Evolutionary conservation across 2,329 filamentous ascomycete genomes (phyloP).

Genomic region (Claviceps digitariae): DNA sequence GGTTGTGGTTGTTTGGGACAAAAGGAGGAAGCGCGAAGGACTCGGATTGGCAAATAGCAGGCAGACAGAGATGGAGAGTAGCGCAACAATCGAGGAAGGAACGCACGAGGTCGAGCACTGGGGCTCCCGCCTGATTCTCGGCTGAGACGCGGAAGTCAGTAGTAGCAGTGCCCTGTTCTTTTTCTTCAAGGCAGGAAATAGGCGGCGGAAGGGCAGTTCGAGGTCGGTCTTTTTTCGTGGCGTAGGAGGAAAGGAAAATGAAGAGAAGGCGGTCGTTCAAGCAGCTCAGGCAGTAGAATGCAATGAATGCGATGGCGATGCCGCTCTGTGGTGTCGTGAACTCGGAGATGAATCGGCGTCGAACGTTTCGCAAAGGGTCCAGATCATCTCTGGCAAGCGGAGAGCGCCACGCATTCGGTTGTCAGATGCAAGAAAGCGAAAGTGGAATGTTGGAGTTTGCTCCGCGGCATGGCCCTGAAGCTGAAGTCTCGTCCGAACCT

Average conservation of each 20-base stretch:
- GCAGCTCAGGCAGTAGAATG: neutral
- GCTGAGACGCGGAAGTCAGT: neutral
- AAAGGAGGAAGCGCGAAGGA: neutral
- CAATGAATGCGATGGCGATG: neutral
- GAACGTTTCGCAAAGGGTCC: neutral
- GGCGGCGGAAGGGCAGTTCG: too few relatives aligned
- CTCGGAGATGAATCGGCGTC: neutral
- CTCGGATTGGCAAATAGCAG: neutral
- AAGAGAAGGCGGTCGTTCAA: neutral
- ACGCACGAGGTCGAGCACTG: neutral
- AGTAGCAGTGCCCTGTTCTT: neutral
- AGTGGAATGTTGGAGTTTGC: neutral
- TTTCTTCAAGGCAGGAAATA: neutral
- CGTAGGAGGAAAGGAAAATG: neutral
- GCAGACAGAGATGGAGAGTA: neutral
- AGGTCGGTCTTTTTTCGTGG: neutral
- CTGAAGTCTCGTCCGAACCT: neutral
- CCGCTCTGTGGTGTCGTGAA: neutral
- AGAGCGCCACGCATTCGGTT: neutral
- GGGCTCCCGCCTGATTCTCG: neutral
- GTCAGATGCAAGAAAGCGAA: neutral
- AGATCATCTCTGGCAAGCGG: neutral
- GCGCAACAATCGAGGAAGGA: neutral
- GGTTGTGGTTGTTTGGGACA: neutral
- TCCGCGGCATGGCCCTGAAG: neutral